These are phyloP conservation scores for Neoconidiobolus thromboides DNA, from an alignment of 371 early-diverging fungal species.

Conservation along the genomic window DNA sequence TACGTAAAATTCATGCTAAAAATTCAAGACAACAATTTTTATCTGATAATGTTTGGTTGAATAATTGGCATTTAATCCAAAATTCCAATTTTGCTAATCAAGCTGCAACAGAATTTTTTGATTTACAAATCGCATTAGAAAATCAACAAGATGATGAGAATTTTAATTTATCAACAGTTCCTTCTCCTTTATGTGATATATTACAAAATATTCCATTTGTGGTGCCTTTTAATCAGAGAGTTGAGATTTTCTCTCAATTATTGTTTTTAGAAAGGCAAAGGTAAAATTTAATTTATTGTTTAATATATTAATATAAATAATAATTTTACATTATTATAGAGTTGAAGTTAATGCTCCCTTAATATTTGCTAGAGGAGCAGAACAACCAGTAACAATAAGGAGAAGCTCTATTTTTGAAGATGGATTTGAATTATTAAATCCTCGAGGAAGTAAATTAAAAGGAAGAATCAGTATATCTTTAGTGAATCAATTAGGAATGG, in stretches of 20 bases:
- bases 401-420: constrained; percentile 74
- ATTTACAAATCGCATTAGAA: neutral
- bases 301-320: too few relatives aligned
- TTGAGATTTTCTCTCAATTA: constrained; percentile 61
- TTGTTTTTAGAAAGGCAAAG: constrained; percentile 10
- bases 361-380: neutral
- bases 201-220: constrained; percentile 13
- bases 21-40: neutral
- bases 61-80: neutral
- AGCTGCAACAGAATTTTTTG: neutral
- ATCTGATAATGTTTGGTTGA: neutral
- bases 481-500: constrained; percentile 61
- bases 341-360: neutral
- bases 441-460: constrained; percentile 38
- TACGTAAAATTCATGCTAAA: neutral
- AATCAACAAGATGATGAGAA: neutral
- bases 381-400: constrained; percentile 32
- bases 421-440: constrained; percentile 46
- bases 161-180: neutral
- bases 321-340: too few relatives aligned
- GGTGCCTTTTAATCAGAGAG: constrained; percentile 63
- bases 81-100: neutral
- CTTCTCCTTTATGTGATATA: too few relatives aligned
- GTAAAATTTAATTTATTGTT: neutral
- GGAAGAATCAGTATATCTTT: constrained; percentile 65